Percentiles rank a stretch among this genome's conserved stretches.
phyloP scores from a whole-genome alignment of 129 eudicot genomes.

The Centrapalus pauciflorus region DNA sequence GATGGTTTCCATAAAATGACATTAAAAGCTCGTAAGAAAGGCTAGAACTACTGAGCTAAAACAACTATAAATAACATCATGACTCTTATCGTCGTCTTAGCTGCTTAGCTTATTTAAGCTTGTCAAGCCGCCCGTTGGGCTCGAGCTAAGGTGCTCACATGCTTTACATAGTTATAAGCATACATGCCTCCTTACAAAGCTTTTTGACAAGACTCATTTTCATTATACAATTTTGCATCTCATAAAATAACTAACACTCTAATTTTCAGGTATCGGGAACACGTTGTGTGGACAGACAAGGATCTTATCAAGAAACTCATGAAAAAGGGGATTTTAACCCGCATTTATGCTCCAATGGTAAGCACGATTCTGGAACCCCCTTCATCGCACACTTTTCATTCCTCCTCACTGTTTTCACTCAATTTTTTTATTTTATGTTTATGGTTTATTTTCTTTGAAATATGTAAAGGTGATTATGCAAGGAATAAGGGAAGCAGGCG shows the following conservation, averaged over 20 bases:
- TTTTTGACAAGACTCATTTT: too few relatives aligned
- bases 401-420: neutral
- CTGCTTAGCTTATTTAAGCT: too few relatives aligned
- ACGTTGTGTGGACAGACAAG: slow-evolving; percentile 51
- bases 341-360: slow-evolving; percentile 66
- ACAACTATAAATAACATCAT: too few relatives aligned
- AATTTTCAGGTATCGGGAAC: slow-evolving; percentile 45
- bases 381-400: neutral
- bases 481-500: slow-evolving; percentile 54
- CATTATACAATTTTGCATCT: too few relatives aligned
- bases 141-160: too few relatives aligned
- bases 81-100: too few relatives aligned
- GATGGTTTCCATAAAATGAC: too few relatives aligned
- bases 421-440: neutral
- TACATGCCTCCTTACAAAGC: too few relatives aligned
- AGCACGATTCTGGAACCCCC: neutral
- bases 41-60: too few relatives aligned
- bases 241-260: neutral
- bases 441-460: neutral
- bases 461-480: slow-evolving; percentile 41
- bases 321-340: slow-evolving; percentile 46
- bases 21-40: too few relatives aligned
- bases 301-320: slow-evolving; percentile 33
- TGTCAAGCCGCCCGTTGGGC: too few relatives aligned
- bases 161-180: too few relatives aligned